A percentile compares a stretch with the other conserved stretches of the same genome.
phyloP scores from a whole-genome alignment of 2,329 filamentous ascomycete genomes.

The Aspergillus ochraceoroseus region DNA sequence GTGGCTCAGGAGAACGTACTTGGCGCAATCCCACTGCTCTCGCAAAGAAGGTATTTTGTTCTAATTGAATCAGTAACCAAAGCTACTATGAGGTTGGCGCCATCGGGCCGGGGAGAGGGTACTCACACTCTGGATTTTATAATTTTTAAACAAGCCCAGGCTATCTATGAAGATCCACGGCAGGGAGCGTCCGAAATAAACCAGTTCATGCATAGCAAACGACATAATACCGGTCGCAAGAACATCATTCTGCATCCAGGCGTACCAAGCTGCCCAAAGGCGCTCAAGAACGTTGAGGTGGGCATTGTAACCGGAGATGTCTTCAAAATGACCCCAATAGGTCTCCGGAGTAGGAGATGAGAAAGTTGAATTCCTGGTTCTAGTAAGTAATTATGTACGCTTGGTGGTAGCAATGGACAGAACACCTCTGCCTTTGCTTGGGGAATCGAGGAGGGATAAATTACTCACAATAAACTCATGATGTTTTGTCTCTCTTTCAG shows the following conservation, averaged over 20 bases:
- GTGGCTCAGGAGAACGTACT: conserved; percentile 86
- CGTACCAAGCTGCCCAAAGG: conserved; percentile 94
- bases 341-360: conserved; percentile 47
- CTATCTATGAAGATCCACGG: conserved; percentile 91
- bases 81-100: too few species aligned
- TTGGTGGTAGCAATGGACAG: too few species aligned
- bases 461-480: conserved; percentile 22
- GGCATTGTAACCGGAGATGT: conserved; percentile 68
- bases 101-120: neutral
- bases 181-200: conserved; percentile 89
- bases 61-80: conserved; percentile 40
- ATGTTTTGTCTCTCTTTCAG: conserved; percentile 3
- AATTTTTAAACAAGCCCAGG: conserved; percentile 82
- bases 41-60: conserved; percentile 83
- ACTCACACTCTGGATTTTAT: conserved; percentile 85
- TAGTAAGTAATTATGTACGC: conserved; percentile 3
- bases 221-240: conserved; percentile 97
- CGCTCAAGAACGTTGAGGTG: conserved; percentile 81
- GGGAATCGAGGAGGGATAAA: too few species aligned
- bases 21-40: conserved; percentile 93
- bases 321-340: conserved; percentile 63
- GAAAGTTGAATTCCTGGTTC: conserved; percentile 45
- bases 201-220: conserved; percentile 85
- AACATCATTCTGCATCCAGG: conserved; percentile 96
- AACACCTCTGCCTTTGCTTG: too few species aligned